These are phyloP conservation scores for Monosporascus sp. DNA, from an alignment of 2,329 filamentous ascomycete genomes.

Conservation along the genomic window DNA sequence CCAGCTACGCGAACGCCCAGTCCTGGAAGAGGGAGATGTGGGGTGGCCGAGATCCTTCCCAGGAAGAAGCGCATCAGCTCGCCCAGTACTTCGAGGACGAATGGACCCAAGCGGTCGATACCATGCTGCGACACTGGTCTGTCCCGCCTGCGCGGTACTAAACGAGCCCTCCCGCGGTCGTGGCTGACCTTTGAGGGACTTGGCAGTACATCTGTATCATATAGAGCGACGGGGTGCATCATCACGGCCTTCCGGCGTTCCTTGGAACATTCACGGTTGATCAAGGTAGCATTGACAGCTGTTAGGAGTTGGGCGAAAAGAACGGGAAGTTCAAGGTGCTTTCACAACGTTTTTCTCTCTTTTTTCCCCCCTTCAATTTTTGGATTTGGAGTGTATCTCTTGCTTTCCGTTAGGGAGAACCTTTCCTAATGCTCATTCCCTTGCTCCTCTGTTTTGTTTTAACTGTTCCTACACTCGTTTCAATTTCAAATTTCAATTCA, in stretches of 20 bases:
- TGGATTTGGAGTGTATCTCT: neutral
- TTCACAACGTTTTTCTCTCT: neutral
- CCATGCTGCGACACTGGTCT: constrained; percentile 66
- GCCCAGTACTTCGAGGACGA: constrained; percentile 59
- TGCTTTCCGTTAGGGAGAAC: neutral
- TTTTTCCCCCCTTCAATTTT: neutral
- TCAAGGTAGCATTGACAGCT: neutral
- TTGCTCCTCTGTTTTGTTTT: neutral
- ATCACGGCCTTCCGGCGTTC: neutral
- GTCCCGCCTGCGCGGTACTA: constrained; percentile 52
- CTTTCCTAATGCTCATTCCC: neutral
- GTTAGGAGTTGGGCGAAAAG: neutral
- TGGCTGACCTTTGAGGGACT: neutral
- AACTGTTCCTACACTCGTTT: neutral
- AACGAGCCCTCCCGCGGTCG: constrained; percentile 3
- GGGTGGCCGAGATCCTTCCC: constrained; percentile 53
- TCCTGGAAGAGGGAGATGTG: constrained; percentile 64
- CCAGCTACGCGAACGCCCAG: constrained; percentile 55
- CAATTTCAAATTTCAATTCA: no score
- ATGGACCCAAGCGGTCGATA: constrained; percentile 60
- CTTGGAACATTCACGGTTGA: neutral
- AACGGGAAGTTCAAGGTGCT: neutral
- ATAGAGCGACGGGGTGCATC: neutral
- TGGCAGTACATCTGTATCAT: neutral
- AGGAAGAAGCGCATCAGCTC: constrained; percentile 53